phyloP scores from a whole-genome alignment of 2,329 filamentous ascomycete species.

The Aspergillus tamarii region DNA sequence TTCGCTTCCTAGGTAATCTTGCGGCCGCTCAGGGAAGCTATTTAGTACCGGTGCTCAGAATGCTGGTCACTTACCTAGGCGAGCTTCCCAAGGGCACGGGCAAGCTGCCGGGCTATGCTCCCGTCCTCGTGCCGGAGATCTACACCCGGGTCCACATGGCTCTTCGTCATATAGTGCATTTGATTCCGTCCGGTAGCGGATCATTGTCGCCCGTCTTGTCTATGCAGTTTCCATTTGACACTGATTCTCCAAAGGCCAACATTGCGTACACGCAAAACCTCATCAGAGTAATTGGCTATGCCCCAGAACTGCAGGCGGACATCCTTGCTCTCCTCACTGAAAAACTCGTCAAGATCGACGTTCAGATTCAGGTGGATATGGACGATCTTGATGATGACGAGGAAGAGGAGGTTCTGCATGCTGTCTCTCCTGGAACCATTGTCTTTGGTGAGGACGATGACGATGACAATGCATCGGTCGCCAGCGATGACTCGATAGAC shows the following conservation, averaged over 20 bases:
- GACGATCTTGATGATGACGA: conserved; percentile 91
- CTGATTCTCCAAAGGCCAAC: conserved; percentile 77
- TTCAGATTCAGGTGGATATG: conserved; percentile 90
- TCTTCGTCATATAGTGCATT: conserved; percentile 73
- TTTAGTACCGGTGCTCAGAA: conserved; percentile 72
- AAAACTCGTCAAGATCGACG: conserved; percentile 88
- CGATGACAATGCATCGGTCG: conserved; percentile 66
- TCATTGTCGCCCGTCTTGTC: conserved; percentile 69
- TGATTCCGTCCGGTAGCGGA: conserved; percentile 78
- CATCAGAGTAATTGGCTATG: conserved; percentile 74
- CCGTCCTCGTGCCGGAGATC: conserved; percentile 66
- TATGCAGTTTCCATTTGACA: conserved; percentile 73
- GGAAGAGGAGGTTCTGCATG: conserved; percentile 67
- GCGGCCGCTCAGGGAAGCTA: conserved; percentile 83
- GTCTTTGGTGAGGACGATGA: conserved; percentile 55
- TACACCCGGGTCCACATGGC: conserved; percentile 75
- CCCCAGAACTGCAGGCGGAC: conserved; percentile 75
- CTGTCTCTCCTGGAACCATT: conserved; percentile 38
- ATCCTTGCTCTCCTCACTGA: conserved; percentile 83
- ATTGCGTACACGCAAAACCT: conserved; percentile 88
- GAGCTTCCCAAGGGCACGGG: conserved; percentile 59
- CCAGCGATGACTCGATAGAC: conserved; percentile 64
- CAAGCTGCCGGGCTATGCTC: conserved; percentile 57
- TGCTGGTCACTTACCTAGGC: conserved; percentile 79
- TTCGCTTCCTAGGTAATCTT: conserved; percentile 63